phyloP scores from a whole-genome alignment of 257 asterid species.

The Penstemon newberryi region DNA sequence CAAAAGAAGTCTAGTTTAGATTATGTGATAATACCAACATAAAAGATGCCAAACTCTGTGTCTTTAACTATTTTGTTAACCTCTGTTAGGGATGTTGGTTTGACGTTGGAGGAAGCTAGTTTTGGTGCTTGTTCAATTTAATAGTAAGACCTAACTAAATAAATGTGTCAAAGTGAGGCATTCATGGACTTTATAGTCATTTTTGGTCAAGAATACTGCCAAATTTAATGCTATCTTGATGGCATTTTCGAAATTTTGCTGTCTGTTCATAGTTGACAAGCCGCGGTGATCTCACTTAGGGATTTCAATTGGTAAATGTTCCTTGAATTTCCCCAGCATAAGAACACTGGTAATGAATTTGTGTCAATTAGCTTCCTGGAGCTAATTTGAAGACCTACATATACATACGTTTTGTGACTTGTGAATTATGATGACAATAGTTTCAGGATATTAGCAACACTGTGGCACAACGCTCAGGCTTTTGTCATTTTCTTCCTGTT shows the following conservation, averaged over 20 bases:
- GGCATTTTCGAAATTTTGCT: not conserved
- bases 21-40: not conserved
- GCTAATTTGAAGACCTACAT: not conserved
- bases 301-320: not conserved
- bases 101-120: not conserved
- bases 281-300: not conserved
- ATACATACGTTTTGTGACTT: not conserved
- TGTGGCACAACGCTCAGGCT: not conserved
- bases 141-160: not conserved
- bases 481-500: constrained; percentile 4
- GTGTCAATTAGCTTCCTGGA: no score
- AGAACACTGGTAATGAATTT: not conserved
- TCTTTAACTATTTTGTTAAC: not conserved
- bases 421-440: not conserved
- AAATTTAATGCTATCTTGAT: not conserved
- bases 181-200: not conserved
- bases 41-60: not conserved
- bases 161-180: not conserved
- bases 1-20: not conserved
- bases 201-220: not conserved
- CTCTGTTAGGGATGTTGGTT: not conserved
- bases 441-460: constrained; percentile 1
- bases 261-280: not conserved
- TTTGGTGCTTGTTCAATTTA: not conserved
- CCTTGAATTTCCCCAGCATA: not conserved